Base-by-base conservation (phyloP, 768 basidiomycete species). In the Chalciporus sphaerocephalus region DNA sequence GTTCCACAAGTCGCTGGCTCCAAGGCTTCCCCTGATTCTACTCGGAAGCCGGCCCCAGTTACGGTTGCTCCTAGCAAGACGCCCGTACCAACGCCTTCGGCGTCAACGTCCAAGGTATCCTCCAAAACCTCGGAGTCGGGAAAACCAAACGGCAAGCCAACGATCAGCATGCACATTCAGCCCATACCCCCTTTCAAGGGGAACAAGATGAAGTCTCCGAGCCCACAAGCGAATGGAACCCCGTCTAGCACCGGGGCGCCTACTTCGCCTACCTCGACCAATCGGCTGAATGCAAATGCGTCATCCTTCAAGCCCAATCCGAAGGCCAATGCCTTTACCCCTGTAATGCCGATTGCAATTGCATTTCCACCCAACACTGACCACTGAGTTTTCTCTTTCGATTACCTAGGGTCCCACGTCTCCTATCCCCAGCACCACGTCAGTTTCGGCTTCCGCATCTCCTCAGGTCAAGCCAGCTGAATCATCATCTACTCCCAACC, bases 101-200 rank as follows among this genome's bases (percentile, higher is more conserved):
- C 62, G 4, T 61, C 69, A 17, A 47, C 50, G 21, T 54, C 64
- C 41, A 73, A 72, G 44, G 52, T 58, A 10, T 33, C 53, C 18
- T 40, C 62, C 12, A 73, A 68, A 48, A 43, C 64, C 6, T 51
- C 55, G 13, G 60, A 59, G 6, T 41, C 65, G 2, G 58, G 65
- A 21, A 54, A 75, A 15, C 49, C 69, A 16, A 52, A 69, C 23
- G 73, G 74, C 58, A 80, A 81, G 50, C 63, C 71, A 1, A 55
- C 66, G 6, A 77, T 83, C 53, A 72, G 53, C 42, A 94, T 95
- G 91, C 71, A 79, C 58, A 94, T 98, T 48, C 88, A 90, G 56
- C 57, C 83, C 24, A 98, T 98, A 53, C 95, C 94, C 10, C 85
- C 95, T 9, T 97, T 92, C 76, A 85, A 82, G 59, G 86, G 91